A percentile compares a stretch with the other conserved stretches of the same genome.
Conservation (phyloP, 2,329 filamentous ascomycete genomes). For the Neofusicoccum kwambonambiense region DNA sequence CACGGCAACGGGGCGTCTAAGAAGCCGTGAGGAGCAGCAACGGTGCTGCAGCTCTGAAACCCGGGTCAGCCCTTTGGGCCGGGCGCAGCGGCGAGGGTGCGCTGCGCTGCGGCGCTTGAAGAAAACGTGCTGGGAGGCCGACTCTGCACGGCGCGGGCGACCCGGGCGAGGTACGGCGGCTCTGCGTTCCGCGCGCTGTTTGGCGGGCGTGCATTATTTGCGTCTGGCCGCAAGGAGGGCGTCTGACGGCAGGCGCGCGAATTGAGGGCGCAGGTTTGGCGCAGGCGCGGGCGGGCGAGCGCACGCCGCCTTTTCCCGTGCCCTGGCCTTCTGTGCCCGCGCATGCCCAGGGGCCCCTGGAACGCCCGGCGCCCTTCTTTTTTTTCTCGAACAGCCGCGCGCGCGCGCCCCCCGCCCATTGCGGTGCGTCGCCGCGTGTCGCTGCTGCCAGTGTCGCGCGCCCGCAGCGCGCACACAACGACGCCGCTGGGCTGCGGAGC, state of each 20-base stretch:
- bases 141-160: background rate
- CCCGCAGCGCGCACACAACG: background rate
- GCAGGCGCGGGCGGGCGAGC: background rate
- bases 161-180: slow-evolving; percentile 4
- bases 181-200: background rate
- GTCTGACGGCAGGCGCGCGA: slow-evolving; percentile 1
- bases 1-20: slow-evolving; percentile 11
- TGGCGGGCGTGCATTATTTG: background rate
- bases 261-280: too few relatives aligned
- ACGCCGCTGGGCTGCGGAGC: background rate
- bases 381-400: background rate
- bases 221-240: background rate
- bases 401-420: background rate
- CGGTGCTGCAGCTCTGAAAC: slow-evolving; percentile 18
- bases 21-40: background rate
- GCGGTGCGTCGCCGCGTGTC: background rate
- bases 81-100: background rate
- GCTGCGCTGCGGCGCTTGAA: slow-evolving; percentile 6
- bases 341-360: background rate
- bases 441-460: background rate
- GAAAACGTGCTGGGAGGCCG: slow-evolving; percentile 14
- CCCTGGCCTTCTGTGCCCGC: background rate
- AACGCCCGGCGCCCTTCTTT: background rate
- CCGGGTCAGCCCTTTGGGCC: slow-evolving; percentile 14
- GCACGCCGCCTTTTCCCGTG: background rate